A percentile compares a stretch with the other conserved stretches of the same genome.
These are phyloP conservation scores for Cokeromyces recurvatus DNA, from an alignment of 371 early-diverging fungal species.

Conservation along the genomic window DNA sequence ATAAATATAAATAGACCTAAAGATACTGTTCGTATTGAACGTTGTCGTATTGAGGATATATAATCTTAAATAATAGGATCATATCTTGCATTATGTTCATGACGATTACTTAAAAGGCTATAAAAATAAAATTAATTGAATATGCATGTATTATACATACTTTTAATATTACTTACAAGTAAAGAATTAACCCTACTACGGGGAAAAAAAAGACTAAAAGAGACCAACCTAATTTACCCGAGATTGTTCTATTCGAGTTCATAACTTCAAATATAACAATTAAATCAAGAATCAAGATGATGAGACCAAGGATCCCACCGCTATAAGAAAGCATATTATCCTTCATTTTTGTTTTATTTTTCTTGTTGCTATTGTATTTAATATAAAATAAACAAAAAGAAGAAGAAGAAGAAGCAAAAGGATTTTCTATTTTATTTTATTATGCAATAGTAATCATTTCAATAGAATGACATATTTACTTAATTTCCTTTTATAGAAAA, in stretches of 20 bases:
- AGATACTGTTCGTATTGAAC: constrained; percentile 34
- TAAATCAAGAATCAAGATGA: constrained; percentile 54
- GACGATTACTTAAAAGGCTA: constrained; percentile 55
- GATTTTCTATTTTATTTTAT: no score
- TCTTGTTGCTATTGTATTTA: no score
- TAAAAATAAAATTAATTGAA: neutral
- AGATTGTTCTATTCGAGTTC: constrained; percentile 49
- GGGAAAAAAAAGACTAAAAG: constrained; percentile 62
- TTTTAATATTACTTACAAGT: constrained; percentile 49
- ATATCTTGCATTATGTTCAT: constrained; percentile 47
- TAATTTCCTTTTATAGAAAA: no score
- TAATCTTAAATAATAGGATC: constrained; percentile 11
- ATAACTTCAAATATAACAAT: constrained; percentile 60
- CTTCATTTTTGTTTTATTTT: constrained; percentile 18
- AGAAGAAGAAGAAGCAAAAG: no score
- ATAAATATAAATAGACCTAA: constrained; percentile 21
- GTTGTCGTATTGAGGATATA: constrained; percentile 31
- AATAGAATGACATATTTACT: no score
- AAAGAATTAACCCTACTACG: constrained; percentile 51
- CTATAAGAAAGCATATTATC: constrained; percentile 42
- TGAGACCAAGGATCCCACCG: constrained; percentile 44
- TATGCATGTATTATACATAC: no score
- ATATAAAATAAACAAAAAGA: no score
- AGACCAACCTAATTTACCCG: constrained; percentile 54
- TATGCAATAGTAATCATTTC: no score